phyloP scores from a whole-genome alignment of 176 grass and related monocot genomes.

The Puccinellia tenuiflora region DNA sequence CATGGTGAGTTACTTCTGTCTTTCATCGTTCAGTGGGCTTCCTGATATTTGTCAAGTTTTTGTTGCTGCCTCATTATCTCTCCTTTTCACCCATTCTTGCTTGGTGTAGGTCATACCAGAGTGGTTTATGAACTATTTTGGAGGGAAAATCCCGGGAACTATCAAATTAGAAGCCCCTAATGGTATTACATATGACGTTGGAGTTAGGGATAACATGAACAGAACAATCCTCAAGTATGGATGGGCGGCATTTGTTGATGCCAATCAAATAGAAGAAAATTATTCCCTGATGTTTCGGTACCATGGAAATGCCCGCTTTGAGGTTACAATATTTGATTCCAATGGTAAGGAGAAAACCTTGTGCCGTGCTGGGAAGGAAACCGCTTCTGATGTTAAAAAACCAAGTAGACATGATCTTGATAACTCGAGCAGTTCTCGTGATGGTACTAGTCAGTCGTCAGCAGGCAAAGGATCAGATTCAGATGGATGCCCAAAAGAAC shows the following conservation, averaged over 20 bases:
- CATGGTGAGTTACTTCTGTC: neutral
- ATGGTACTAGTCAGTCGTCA: neutral
- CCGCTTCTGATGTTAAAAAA: neutral
- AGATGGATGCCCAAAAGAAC: neutral
- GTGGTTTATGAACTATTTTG: conserved; percentile 36
- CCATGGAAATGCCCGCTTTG: neutral
- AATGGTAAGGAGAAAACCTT: neutral
- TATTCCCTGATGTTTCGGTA: conserved; percentile 32
- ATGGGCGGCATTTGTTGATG: conserved; percentile 38
- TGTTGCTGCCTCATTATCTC: neutral
- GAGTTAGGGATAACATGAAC: neutral
- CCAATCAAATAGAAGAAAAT: conserved; percentile 31
- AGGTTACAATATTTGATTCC: neutral
- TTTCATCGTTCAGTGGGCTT: neutral
- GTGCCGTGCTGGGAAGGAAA: neutral
- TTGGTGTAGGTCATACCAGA: conserved; percentile 37
- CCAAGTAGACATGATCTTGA: neutral
- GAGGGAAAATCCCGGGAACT: conserved; percentile 8
- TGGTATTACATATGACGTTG: conserved; percentile 4
- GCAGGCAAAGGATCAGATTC: neutral
- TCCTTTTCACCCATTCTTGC: neutral
- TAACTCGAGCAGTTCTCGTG: neutral
- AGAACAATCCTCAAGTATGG: conserved; percentile 13
- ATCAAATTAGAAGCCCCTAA: conserved; percentile 32
- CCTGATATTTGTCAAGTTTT: neutral